Evolutionary conservation across 371 early-diverging fungal genomes (phyloP).

Genomic region (Haplosporangium sp.): DNA sequence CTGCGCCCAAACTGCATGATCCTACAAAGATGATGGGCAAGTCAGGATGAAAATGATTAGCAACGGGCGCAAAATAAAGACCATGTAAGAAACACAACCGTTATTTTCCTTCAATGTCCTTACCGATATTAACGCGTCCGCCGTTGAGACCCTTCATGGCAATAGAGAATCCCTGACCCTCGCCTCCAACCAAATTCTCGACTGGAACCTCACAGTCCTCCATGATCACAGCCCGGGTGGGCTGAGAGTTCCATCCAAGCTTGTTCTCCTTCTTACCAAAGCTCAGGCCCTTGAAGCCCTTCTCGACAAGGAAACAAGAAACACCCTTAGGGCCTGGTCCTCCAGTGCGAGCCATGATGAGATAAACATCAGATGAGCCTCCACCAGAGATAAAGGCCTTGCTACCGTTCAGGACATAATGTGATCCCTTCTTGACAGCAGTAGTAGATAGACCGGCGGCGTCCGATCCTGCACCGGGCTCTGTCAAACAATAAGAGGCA

Average conservation of each 20-base stretch:
- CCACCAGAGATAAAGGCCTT: slow-evolving; percentile 79
- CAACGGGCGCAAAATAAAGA: too few relatives aligned
- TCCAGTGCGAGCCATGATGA: slow-evolving; percentile 77
- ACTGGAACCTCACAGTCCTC: slow-evolving; percentile 68
- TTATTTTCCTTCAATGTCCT: neutral
- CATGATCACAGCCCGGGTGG: slow-evolving; percentile 66
- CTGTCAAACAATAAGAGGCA: slow-evolving; percentile 77
- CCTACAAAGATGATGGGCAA: slow-evolving; percentile 23
- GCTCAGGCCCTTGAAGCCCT: slow-evolving; percentile 64
- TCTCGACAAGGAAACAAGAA: slow-evolving; percentile 68
- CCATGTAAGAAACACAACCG: neutral
- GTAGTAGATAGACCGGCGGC: slow-evolving; percentile 74
- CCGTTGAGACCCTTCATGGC: slow-evolving; percentile 77
- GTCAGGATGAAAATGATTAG: neutral
- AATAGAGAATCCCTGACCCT: slow-evolving; percentile 72
- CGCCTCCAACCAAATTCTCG: slow-evolving; percentile 64
- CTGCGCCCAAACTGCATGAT: slow-evolving; percentile 72
- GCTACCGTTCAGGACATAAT: slow-evolving; percentile 83
- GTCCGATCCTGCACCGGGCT: slow-evolving; percentile 85
- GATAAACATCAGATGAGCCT: slow-evolving; percentile 69
- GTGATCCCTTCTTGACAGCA: slow-evolving; percentile 75
- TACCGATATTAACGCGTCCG: slow-evolving; percentile 70
- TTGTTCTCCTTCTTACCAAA: slow-evolving; percentile 78
- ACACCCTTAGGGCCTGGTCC: slow-evolving; percentile 71
- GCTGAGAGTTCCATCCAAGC: slow-evolving; percentile 74